Evolutionary conservation across 2,329 filamentous ascomycete genomes (phyloP), one percentile per base, ranked within the genome.

Genomic region (Rhynchosporium agropyri): DNA sequence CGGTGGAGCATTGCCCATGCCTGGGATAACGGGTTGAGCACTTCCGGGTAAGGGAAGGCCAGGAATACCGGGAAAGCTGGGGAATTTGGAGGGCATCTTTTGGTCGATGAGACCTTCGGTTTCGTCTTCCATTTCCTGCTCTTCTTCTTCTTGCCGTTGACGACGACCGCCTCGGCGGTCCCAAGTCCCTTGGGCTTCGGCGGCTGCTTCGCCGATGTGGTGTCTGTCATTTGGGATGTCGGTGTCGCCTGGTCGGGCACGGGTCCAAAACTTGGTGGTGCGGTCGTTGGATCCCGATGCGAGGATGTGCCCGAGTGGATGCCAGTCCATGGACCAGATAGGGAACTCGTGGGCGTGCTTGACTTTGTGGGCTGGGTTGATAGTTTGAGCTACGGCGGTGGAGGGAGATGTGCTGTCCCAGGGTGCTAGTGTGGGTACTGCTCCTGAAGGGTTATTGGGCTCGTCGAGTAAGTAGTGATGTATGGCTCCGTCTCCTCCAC

Each of bases 251-350:
- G 95, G 95, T 54, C 95, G 83, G 15, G 92, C 86, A 48, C 95
- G 88, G 3, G 93, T 92, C 95, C 95, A 99, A 79, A 99, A 99
- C 54, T 95, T 88, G 2, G 95, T 98, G 65, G 97, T 93, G 46
- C 95, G 89, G 76, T 99, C 95, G 76, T 99, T 98, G 10, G 93
- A 97, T 12, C 95, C 95, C 1, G 94, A 96, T 0, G 93, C 93
- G 7, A 99, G 84, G 67, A 99, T 94, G 74, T 99, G 95, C 33
- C 95, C 95, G 0, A 98, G 83, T 0, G 95, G 95, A 74, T 99
- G 95, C 93, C 95, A 99, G 79, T 97, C 93, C 56, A 99, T 84
- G 20, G 93, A 96, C 95, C 95, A 99, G 68, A 99, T 95, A 20
- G 92, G 92, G 74, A 93, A 96, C 70, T 96, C 91, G 75, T 99